These are phyloP conservation scores for Aspergillus udagawae DNA, from an alignment of 2,329 filamentous ascomycete species.

Conservation along the genomic window DNA sequence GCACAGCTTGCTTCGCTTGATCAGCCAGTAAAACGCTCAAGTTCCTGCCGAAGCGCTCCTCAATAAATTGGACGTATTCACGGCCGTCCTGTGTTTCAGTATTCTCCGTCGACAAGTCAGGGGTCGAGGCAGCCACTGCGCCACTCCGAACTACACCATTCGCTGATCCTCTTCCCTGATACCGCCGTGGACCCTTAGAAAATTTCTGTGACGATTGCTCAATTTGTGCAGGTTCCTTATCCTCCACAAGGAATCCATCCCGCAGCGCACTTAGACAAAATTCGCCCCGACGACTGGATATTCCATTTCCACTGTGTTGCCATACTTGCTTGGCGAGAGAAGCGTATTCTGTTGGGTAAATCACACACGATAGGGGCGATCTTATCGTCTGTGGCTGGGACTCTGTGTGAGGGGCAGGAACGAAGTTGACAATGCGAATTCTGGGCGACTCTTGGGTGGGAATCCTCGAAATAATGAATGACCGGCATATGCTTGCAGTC, in stretches of 20 bases:
- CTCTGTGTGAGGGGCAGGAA: slow-evolving; percentile 61
- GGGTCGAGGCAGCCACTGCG: slow-evolving; percentile 34
- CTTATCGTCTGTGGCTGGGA: slow-evolving; percentile 52
- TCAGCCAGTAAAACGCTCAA: slow-evolving; percentile 73
- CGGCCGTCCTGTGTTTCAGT: slow-evolving; percentile 41
- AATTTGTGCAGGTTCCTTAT: slow-evolving; percentile 27
- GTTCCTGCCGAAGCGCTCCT: slow-evolving; percentile 91
- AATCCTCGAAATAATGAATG: slow-evolving; percentile 60
- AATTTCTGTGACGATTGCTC: slow-evolving; percentile 30
- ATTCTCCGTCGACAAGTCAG: slow-evolving; percentile 25
- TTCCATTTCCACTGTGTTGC: slow-evolving; percentile 92
- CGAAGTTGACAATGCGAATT: slow-evolving; percentile 50
- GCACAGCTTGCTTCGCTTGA: slow-evolving; percentile 80
- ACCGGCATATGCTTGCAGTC: slow-evolving; percentile 67
- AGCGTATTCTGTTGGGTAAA: slow-evolving; percentile 66
- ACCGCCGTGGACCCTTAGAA: slow-evolving; percentile 72
- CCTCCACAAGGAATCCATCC: slow-evolving; percentile 61
- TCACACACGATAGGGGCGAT: slow-evolving; percentile 63
- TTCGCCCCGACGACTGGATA: slow-evolving; percentile 86
- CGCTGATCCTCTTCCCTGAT: slow-evolving; percentile 62
- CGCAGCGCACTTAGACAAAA: slow-evolving; percentile 75
- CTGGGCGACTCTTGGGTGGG: slow-evolving; percentile 40
- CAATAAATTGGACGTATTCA: slow-evolving; percentile 78
- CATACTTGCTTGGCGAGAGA: slow-evolving; percentile 86
- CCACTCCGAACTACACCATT: slow-evolving; percentile 34